Base-by-base conservation (phyloP, 73 alveolate species). In the Paramecium octaurelia region DNA sequence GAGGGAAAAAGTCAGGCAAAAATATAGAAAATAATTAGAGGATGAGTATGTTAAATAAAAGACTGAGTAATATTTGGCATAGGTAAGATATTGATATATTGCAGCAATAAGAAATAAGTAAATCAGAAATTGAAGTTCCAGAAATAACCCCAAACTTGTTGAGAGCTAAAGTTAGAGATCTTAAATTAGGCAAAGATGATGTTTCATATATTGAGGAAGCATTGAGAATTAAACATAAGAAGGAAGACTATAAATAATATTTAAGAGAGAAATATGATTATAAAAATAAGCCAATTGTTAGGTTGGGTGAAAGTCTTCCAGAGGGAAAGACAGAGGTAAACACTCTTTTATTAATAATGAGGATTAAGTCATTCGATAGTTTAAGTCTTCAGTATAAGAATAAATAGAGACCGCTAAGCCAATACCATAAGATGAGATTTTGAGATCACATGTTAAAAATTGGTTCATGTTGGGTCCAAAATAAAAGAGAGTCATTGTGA, bases 1-100 rank as follows among this genome's bases (percentile, higher is more conserved):
- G 91, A 94, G 98, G 58, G 95, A 89, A 75, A 88, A 21, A 71
- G 60, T 96, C 6, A 96, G 96, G 59, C 57, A 80, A 20, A 91
- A 88, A 24, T 96, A 96, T 85, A 77, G 98, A 88, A 92, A 38
- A 85, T 60, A 68, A 21, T 85, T 96, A 38, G 98, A 96, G 68
- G 96, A 94, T 58, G 94, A 96, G 68, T 96, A 96, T 80, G 93
- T 96, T 50, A 48, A 57, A 69, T 58, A 71, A 70, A 88, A 96
- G 93, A 94, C 92, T 34, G 88, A 24, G n/a, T 94, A 93, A 73
- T 80, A 80, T 73, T 40, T 73, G 24, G 57, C 57, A 11, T 16
- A 34, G 73, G 75, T 70, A 89, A 8, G 50, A 7, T 23, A 71
- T 20, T 43, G 20, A 29, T 73, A 59, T 89, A 89, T 36, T 70